Percentiles rank a stretch among this genome's conserved stretches.
Conservation (phyloP, 2,329 filamentous ascomycete species). For the Pestalotiopsis sp. region DNA sequence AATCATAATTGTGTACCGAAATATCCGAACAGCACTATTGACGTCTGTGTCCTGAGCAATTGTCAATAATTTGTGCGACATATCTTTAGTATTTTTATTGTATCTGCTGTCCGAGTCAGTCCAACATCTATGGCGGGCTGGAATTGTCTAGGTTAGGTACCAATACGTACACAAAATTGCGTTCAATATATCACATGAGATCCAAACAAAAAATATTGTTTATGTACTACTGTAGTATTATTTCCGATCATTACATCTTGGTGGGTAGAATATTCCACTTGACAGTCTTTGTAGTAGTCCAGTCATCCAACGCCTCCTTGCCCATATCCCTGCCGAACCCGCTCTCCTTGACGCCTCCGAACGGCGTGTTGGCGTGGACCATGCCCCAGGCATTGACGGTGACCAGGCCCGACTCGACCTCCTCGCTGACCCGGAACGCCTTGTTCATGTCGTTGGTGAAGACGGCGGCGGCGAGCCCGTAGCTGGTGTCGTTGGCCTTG, state of each 20-base stretch:
- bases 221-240: background rate
- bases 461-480: background rate
- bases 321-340: constrained; percentile 5
- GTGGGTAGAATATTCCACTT: constrained; percentile 6
- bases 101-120: too few species aligned
- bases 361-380: constrained; percentile 1
- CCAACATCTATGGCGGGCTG: too few species aligned
- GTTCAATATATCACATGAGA: too few species aligned
- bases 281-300: constrained; percentile 4
- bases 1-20: too few species aligned
- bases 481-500: constrained; percentile 57
- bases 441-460: constrained; percentile 7
- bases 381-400: constrained; percentile 1
- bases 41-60: too few species aligned
- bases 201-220: background rate
- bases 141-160: too few species aligned
- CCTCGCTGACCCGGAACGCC: background rate
- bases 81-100: too few species aligned
- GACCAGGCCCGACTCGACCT: constrained; percentile 5
- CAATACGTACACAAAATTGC: too few species aligned
- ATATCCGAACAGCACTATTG: too few species aligned
- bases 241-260: background rate
- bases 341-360: constrained; percentile 4
- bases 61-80: too few species aligned
- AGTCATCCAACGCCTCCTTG: constrained; percentile 4